Evolutionary conservation across 2,329 filamentous ascomycete genomes (phyloP), one percentile per base, ranked within the genome.

Genomic region (Bretziella fagacearum): DNA sequence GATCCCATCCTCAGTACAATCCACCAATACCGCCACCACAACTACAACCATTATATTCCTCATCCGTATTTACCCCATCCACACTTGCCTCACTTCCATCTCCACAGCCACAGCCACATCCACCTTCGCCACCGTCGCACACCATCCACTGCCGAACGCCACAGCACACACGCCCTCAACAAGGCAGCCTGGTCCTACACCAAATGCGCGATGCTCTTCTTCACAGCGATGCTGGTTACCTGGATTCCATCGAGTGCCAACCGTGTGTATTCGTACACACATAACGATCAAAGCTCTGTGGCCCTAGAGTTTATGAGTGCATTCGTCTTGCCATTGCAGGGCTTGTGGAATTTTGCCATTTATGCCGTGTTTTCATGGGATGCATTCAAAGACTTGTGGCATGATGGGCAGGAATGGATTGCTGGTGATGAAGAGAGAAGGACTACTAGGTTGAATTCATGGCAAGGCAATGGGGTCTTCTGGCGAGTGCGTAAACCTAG

Each of bases 311-410:
- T 79, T 55, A 68, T 74, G 42, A 76, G 78, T 13, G 73, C 77
- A 0, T 65, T 81, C n/a, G 81, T 86, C 0, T 66, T 87, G 6
- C 81, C 82, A 0, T 64, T 84, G 1, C 82, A 87, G 56, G 83
- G 82, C 0, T 79, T 84, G 55, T 86, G 81, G 80, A 87, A 87
- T 57, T 71, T 74, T 17, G 56, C 79, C 44, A 81, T 87, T 51
- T 87, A 86, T 59, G 60, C 74, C 8, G 66, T 69, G 4, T 81
- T 78, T 1, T 81, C 77, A 4, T 70, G 73, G 64, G 59, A 69
- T 42, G 74, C 74, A 0, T 73, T 73, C 54, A 67, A 66, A 54
- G 51, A 51, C 0, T 23, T 53, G 30, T 40, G 52, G 54, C 20
- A 27, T 23, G 8, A 11, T 13, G 37, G 22, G 20, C 11, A 25